Evolutionary conservation across 2,329 filamentous ascomycete genomes (phyloP).

Genomic region (Corinectria fuckeliana): DNA sequence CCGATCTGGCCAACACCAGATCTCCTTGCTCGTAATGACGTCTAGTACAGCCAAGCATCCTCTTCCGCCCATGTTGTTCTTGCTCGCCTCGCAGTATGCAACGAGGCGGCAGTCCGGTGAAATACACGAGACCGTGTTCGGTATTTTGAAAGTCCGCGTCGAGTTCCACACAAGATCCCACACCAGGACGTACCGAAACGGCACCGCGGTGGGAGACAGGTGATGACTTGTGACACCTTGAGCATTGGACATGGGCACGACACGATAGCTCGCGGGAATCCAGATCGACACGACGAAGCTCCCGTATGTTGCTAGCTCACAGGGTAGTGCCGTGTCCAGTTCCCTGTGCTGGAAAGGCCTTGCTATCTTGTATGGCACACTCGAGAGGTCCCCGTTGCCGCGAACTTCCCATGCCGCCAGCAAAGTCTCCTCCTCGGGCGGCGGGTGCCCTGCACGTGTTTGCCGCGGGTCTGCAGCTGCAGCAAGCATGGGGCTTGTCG

Average conservation of each 20-base stretch:
- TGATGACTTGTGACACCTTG: no score
- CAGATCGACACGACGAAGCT: constrained; percentile 49
- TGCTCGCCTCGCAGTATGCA: constrained; percentile 47
- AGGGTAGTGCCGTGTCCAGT: constrained; percentile 49
- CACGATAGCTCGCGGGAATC: constrained; percentile 48
- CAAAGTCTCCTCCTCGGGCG: constrained; percentile 46
- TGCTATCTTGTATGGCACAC: constrained; percentile 45
- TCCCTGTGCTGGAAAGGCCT: constrained; percentile 47
- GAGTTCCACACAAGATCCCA: constrained; percentile 49
- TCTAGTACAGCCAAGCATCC: constrained; percentile 48
- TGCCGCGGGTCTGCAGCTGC: constrained; percentile 48
- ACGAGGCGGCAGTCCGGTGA: constrained; percentile 50
- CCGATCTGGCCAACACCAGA: constrained; percentile 49
- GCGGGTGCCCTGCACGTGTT: constrained; percentile 46
- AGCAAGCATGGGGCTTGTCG: constrained; percentile 47
- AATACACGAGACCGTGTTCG: constrained; percentile 47
- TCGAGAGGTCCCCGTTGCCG: constrained; percentile 31
- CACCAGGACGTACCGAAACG: constrained; percentile 45
- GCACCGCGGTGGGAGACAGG: constrained; percentile 42
- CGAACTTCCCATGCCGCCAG: constrained; percentile 49
- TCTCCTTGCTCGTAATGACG: constrained; percentile 43
- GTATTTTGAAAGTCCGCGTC: constrained; percentile 48
- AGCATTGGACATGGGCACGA: constrained; percentile 38
- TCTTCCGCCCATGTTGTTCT: constrained; percentile 41
- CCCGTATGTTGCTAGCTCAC: constrained; percentile 46